Evolutionary conservation across 2,329 filamentous ascomycete genomes (phyloP).

Genomic region (Fusarium falciforme): DNA sequence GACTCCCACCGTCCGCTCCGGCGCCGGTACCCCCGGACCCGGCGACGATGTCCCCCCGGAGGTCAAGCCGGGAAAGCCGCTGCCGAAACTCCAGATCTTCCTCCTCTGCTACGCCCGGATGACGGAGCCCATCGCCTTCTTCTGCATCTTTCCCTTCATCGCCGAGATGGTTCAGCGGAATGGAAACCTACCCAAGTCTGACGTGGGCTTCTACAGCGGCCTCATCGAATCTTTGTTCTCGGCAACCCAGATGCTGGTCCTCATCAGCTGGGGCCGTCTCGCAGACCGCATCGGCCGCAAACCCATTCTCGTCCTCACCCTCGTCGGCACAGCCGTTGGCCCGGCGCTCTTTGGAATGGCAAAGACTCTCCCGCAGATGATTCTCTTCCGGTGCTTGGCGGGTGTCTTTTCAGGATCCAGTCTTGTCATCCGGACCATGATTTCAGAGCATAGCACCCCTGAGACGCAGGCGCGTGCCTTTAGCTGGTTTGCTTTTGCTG

Average conservation of each 20-base stretch:
- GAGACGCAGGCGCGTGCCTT: constrained; percentile 80
- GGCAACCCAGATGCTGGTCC: constrained; percentile 79
- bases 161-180: constrained; percentile 79
- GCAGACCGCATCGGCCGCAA: constrained; percentile 77
- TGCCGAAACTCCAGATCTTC: constrained; percentile 72
- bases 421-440: constrained; percentile 81
- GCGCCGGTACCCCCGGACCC: constrained; percentile 4
- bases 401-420: constrained; percentile 80
- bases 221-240: constrained; percentile 81
- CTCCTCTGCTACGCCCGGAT: constrained; percentile 79
- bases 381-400: constrained; percentile 75
- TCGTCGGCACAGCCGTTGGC: constrained; percentile 71
- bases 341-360: constrained; percentile 77
- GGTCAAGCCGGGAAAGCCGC: constrained; percentile 21
- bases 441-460: constrained; percentile 76
- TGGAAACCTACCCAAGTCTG: constrained; percentile 69
- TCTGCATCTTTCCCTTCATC: constrained; percentile 84
- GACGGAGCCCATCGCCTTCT: constrained; percentile 84
- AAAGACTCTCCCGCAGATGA: constrained; percentile 77
- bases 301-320: constrained; percentile 75
- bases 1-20: constrained; percentile 20
- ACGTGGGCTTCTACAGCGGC: constrained; percentile 84
- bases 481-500: constrained; percentile 79
- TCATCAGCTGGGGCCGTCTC: constrained; percentile 76
- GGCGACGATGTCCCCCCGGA: constrained; percentile 1